Conservation (phyloP, 2,329 filamentous ascomycete genomes). For the Talaromyces atroroseus region DNA sequence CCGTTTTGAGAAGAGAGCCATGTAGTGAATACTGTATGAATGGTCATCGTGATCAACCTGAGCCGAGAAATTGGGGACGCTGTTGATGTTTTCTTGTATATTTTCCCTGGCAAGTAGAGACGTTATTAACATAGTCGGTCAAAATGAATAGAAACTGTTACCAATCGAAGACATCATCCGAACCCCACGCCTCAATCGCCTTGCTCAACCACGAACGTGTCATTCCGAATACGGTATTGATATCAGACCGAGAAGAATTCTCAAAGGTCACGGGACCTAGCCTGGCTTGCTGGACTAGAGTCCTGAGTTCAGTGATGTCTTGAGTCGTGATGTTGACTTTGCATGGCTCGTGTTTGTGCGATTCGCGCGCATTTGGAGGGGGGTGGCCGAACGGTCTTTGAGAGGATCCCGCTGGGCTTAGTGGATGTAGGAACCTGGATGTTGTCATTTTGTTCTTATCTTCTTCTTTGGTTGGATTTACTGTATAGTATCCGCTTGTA, state of each 20-base stretch:
- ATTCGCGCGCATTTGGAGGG: background rate
- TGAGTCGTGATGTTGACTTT: background rate
- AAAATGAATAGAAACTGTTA: background rate
- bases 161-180: conserved; percentile 3
- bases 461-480: background rate
- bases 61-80: conserved; percentile 47
- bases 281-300: conserved; percentile 44
- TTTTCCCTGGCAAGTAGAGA: conserved; percentile 44
- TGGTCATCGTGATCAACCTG: conserved; percentile 18
- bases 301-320: conserved; percentile 16
- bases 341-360: background rate
- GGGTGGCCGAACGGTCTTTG: background rate
- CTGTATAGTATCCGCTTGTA: background rate
- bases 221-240: conserved; percentile 42
- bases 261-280: conserved; percentile 47
- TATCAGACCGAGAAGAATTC: conserved; percentile 39
- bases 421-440: background rate
- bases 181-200: conserved; percentile 36
- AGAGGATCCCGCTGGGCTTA: background rate
- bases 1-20: conserved; percentile 50
- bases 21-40: conserved; percentile 45
- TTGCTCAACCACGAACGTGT: conserved; percentile 42
- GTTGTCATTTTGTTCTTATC: background rate
- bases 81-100: conserved; percentile 42
- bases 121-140: too few species aligned